A percentile compares a stretch with the other conserved stretches of the same genome.
These are phyloP conservation scores for Ensete ventricosum DNA, from an alignment of 176 grass and related monocot genomes.

Conservation along the genomic window DNA sequence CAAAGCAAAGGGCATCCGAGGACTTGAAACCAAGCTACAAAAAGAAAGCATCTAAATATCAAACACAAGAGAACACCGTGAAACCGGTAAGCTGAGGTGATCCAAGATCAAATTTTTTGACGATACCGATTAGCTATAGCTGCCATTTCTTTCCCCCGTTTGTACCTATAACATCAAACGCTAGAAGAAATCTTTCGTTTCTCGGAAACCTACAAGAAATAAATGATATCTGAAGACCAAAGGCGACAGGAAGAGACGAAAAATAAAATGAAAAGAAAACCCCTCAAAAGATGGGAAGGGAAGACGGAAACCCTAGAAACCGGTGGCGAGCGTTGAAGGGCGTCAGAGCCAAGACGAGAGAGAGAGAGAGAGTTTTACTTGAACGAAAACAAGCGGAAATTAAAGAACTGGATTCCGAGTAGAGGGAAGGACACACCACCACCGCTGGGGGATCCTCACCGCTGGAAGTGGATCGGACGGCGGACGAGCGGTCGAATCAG, in stretches of 20 bases:
- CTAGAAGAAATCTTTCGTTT: neutral
- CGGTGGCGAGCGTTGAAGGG: neutral
- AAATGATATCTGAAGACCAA: neutral
- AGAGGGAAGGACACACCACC: neutral
- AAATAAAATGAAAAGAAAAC: neutral
- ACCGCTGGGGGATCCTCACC: neutral
- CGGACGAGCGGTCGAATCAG: neutral
- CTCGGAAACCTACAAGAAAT: neutral
- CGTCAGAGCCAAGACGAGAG: neutral
- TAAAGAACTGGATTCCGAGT: neutral
- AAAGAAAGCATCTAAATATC: neutral
- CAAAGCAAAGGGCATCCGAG: neutral
- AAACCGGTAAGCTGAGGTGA: neutral
- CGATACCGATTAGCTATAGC: neutral
- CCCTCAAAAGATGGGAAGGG: neutral
- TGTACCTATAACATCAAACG: neutral
- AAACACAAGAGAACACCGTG: neutral
- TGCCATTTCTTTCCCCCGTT: neutral
- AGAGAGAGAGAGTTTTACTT: constrained; percentile 6
- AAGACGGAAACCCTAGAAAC: constrained; percentile 5
- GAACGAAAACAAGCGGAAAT: neutral
- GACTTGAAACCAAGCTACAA: neutral
- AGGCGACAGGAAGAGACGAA: neutral
- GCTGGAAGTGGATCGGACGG: neutral
- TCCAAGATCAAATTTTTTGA: neutral